phyloP scores from a whole-genome alignment of 805 yeast species.

The Suhomyces sp. region DNA sequence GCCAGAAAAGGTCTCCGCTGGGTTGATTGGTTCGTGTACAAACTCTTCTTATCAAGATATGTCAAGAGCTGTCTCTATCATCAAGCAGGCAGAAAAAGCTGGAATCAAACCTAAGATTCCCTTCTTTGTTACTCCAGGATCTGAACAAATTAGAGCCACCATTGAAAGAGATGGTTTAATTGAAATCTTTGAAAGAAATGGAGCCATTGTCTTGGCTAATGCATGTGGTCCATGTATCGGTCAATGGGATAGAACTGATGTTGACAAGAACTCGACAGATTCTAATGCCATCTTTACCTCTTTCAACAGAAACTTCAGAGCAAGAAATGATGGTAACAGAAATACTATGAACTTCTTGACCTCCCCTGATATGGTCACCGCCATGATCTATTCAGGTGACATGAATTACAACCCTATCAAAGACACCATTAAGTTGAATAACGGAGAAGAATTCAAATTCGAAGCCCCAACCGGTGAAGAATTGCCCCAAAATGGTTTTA shows the following conservation, averaged over 20 bases:
- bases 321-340: conserved; percentile 98
- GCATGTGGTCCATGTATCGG: conserved; percentile 99
- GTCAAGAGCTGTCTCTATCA: conserved; percentile 93
- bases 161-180: conserved; percentile 95
- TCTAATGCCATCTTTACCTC: conserved; percentile 92
- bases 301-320: conserved; percentile 95
- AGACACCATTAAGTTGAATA: conserved; percentile 70
- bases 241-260: conserved; percentile 95
- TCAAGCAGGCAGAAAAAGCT: conserved; percentile 83
- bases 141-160: conserved; percentile 97
- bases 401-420: conserved; percentile 88
- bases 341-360: conserved; percentile 96
- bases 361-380: conserved; percentile 97
- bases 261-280: conserved; percentile 60
- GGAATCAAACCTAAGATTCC: conserved; percentile 89
- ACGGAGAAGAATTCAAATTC: conserved; percentile 77
- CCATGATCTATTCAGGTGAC: conserved; percentile 93
- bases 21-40: conserved; percentile 97
- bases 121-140: conserved; percentile 95
- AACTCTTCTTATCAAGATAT: conserved; percentile 98
- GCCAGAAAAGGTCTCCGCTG: conserved; percentile 92
- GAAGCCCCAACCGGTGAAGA: conserved; percentile 80
- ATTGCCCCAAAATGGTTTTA: conserved; percentile 77
- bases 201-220: conserved; percentile 92
- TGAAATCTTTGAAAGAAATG: conserved; percentile 82